phyloP scores from a whole-genome alignment of 1,139 yeast genomes.

The Protomyces macrosporus region DNA sequence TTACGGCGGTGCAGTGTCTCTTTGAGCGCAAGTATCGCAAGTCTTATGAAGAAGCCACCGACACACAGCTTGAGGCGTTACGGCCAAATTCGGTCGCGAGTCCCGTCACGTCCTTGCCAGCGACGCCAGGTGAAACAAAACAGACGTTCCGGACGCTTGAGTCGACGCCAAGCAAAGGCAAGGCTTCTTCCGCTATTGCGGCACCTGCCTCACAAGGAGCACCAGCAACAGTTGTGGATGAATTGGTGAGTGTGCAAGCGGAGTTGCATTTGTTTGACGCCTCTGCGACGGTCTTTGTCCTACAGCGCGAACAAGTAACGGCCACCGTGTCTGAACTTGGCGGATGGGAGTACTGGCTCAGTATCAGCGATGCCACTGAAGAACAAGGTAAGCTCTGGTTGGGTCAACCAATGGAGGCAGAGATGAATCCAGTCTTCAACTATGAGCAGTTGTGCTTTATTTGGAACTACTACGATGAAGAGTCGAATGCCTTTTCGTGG shows the following conservation, averaged over 20 bases:
- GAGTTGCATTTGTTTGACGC: constrained; percentile 57
- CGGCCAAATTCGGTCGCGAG: constrained; percentile 22
- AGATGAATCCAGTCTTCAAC: constrained; percentile 63
- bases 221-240: constrained; percentile 11
- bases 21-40: constrained; percentile 69
- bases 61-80: constrained; percentile 55
- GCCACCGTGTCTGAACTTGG: constrained; percentile 49
- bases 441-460: constrained; percentile 55
- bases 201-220: constrained; percentile 27
- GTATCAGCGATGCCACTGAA: constrained; percentile 42
- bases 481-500: constrained; percentile 53
- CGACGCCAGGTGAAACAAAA: constrained; percentile 28
- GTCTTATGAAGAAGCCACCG: constrained; percentile 48
- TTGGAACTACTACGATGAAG: constrained; percentile 52
- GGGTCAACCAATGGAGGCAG: constrained; percentile 46
- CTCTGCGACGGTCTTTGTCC: constrained; percentile 47
- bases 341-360: constrained; percentile 44
- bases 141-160: constrained; percentile 9
- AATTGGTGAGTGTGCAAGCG: constrained; percentile 36
- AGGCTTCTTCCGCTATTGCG: constrained; percentile 14
- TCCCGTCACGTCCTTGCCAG: constrained; percentile 7
- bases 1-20: constrained; percentile 59
- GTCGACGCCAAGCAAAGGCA: constrained; percentile 27
- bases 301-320: constrained; percentile 41
- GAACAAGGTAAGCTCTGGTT: constrained; percentile 39